Evolutionary conservation across 345 rosid genomes (phyloP).

Genomic region (Odontarrhena argentea): DNA sequence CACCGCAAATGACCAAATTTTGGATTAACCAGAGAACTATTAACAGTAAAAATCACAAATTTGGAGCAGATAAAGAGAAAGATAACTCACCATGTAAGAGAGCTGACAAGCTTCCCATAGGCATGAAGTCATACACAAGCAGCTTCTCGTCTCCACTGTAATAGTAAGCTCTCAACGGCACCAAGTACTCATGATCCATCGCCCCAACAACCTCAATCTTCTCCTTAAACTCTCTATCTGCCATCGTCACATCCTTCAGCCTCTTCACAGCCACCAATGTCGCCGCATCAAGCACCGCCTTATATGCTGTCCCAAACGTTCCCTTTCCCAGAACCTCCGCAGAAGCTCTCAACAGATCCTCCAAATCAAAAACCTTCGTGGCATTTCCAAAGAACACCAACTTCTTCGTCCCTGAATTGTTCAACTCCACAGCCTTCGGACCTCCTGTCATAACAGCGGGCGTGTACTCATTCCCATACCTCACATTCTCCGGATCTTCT

Average conservation of each 20-base stretch:
- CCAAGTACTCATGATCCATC: conserved; percentile 86
- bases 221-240: conserved; percentile 74
- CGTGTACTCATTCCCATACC: conserved; percentile 40
- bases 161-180: conserved; percentile 88
- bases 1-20: not conserved
- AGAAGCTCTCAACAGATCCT: conserved; percentile 92
- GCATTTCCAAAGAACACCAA: conserved; percentile 79
- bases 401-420: conserved; percentile 50
- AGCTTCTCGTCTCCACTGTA: conserved; percentile 94
- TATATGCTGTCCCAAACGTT: conserved; percentile 94
- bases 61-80: not conserved
- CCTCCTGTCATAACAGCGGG: conserved; percentile 47
- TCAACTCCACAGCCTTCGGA: conserved; percentile 44
- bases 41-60: not conserved
- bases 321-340: conserved; percentile 99
- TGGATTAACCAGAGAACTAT: conserved; percentile 18
- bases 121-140: conserved; percentile 92
- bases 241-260: conserved; percentile 76
- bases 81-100: conserved; percentile 71
- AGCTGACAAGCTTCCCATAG: conserved; percentile 98
- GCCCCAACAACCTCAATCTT: conserved; percentile 86
- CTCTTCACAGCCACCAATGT: conserved; percentile 90
- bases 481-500: conserved; percentile 53
- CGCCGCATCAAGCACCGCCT: conserved; percentile 82
- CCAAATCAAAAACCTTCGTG: conserved; percentile 71